Percentiles rank a stretch among this genome's conserved stretches.
These are phyloP conservation scores for Trichoderma lentiforme DNA, from an alignment of 2,329 filamentous ascomycete species.

Conservation along the genomic window DNA sequence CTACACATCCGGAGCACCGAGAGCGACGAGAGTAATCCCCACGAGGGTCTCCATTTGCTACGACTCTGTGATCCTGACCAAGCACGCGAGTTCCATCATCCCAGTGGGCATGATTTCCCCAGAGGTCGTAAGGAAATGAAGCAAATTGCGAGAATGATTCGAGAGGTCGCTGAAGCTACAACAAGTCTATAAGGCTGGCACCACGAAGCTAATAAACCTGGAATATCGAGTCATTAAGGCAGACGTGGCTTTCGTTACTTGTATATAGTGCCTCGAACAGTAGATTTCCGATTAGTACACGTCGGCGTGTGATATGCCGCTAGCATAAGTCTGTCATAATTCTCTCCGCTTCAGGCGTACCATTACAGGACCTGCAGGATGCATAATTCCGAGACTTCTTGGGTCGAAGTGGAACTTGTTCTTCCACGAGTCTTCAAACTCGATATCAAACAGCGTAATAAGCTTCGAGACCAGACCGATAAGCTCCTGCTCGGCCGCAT, in stretches of 20 bases:
- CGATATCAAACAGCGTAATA: background rate
- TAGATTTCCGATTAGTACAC: too few species aligned
- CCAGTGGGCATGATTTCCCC: conserved; percentile 11
- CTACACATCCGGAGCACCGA: conserved; percentile 1
- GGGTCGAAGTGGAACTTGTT: background rate
- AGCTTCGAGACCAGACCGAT: conserved; percentile 1
- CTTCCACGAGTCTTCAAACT: background rate
- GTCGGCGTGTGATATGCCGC: too few species aligned
- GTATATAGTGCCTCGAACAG: background rate
- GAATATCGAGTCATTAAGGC: background rate
- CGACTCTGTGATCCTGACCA: background rate
- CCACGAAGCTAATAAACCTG: background rate
- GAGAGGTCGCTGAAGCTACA: background rate
- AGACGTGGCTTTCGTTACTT: background rate
- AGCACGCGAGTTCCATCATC: conserved; percentile 4
- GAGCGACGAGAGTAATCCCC: background rate
- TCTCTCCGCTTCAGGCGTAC: background rate
- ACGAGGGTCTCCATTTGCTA: conserved; percentile 5
- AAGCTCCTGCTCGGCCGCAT: conserved; percentile 4
- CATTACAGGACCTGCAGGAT: background rate
- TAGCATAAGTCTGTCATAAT: background rate
- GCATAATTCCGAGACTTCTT: conserved; percentile 7
- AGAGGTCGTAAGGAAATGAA: conserved; percentile 10
- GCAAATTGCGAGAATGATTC: background rate
- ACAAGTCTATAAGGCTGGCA: background rate